phyloP scores from a whole-genome alignment of 495 filamentous ascomycete species.

The Neurospora sp. region DNA sequence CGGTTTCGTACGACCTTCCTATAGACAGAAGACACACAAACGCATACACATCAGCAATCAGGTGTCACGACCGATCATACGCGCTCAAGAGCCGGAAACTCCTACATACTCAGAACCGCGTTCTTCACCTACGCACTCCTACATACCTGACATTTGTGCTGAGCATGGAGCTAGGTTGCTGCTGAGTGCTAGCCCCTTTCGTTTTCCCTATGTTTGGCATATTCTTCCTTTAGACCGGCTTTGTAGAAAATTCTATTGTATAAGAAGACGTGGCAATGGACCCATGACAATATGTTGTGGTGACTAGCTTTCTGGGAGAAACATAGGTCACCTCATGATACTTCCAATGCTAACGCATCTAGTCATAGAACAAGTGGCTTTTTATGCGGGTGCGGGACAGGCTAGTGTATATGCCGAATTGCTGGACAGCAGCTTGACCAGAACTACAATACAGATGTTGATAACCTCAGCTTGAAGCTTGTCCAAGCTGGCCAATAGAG shows the following conservation, averaged over 20 bases:
- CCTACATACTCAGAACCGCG: not conserved
- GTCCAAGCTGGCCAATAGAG: not conserved
- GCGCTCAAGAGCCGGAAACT: not conserved
- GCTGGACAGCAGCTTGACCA: not conserved
- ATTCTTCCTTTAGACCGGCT: not conserved
- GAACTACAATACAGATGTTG: not conserved
- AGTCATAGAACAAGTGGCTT: not conserved
- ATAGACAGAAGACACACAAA: slow-evolving; percentile 7
- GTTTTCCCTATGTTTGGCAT: not conserved
- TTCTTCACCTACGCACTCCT: not conserved
- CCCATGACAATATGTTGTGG: not conserved
- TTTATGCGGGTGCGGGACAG: not conserved
- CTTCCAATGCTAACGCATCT: not conserved
- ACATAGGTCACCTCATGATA: not conserved
- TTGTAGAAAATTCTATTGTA: not conserved
- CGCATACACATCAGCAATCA: not conserved
- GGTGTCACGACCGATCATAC: not conserved
- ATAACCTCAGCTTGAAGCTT: not conserved
- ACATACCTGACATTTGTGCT: not conserved
- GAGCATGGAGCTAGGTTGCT: not conserved
- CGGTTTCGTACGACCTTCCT: not conserved
- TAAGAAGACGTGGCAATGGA: not conserved
- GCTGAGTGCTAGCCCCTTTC: not conserved
- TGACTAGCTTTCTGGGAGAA: not conserved
- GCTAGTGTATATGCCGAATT: not conserved